Evolutionary conservation across 2,329 filamentous ascomycete genomes (phyloP), one percentile per base, ranked within the genome.

Genomic region (Fonsecaea nubica): DNA sequence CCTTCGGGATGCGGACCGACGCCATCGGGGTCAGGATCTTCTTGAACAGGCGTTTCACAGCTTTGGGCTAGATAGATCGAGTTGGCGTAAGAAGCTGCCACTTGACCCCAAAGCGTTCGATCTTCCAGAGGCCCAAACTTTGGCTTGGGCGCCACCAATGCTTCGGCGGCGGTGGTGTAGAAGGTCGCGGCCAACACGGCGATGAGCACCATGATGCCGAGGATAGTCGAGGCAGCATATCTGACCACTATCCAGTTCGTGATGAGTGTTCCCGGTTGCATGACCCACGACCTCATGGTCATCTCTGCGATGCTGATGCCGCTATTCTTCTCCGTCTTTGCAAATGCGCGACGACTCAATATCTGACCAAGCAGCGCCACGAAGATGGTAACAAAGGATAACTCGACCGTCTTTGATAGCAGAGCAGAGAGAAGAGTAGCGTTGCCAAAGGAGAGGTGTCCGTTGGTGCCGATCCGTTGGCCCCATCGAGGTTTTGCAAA

Each of bases 331-430:
- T 87, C 85, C 8, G 83, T 80, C 62, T 83, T 85, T 30, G 84
- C 83, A 63, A 92, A 85, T 0, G 91, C 89, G 62, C 89, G 81
- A 21, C 90, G 83, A n/a, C 87, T 92, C 15, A 94, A 78, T 0
- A 90, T 85, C 75, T 95, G 92, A 0, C 92, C 92, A 0, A 93
- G 75, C 62, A 91, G 91, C 0, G 89, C 85, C 1, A 93, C 89
- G 67, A 92, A 91, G 0, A 92, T 88, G 0, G 91, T 92, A 3
- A 92, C 90, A 73, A 93, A 94, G 0, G 89, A 88, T 69, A 93
- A 75, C 77, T 94, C 92, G 56, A 93, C 91, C 0, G 89, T 86
- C 77, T 93, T 94, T 7, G 91, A 90, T 40, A 92, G 80, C 2
- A 92, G 77, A 0, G 90, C 85, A n/a, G 87, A 88, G 0, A 93